These are phyloP conservation scores for Lentinula sp. DNA, from an alignment of 768 basidiomycete species.

Conservation along the genomic window DNA sequence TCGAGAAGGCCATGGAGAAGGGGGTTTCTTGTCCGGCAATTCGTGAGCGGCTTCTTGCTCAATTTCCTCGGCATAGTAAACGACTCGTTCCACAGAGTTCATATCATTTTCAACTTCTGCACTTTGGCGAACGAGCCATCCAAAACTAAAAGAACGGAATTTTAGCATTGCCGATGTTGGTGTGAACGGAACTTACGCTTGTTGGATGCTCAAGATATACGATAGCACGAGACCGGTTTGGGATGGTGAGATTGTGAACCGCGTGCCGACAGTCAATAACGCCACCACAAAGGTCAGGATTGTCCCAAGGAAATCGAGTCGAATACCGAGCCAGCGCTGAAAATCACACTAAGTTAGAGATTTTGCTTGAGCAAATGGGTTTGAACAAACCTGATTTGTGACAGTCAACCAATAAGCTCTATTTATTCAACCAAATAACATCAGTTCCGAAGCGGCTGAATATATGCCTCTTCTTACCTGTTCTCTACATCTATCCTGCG, in stretches of 20 bases:
- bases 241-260: constrained; percentile 71
- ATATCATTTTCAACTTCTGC: constrained; percentile 92
- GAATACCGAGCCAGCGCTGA: constrained; percentile 81
- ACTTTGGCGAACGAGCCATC: constrained; percentile 70
- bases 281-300: constrained; percentile 72
- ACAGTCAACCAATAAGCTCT: constrained; percentile 86
- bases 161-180: background rate
- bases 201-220: constrained; percentile 76
- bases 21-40: constrained; percentile 51
- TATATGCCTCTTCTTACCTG: constrained; percentile 29
- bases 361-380: background rate
- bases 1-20: constrained; percentile 64
- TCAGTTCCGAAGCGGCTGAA: background rate
- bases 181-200: constrained; percentile 31
- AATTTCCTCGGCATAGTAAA: constrained; percentile 73
- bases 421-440: background rate
- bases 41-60: constrained; percentile 80
- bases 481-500: constrained; percentile 81
- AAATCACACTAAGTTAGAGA: constrained; percentile 2
- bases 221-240: constrained; percentile 75
- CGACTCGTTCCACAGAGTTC: constrained; percentile 84
- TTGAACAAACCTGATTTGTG: constrained; percentile 57
- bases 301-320: constrained; percentile 80
- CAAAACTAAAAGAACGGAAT: constrained; percentile 38
- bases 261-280: constrained; percentile 68